These are phyloP conservation scores for Phialocephala sp. DNA, from an alignment of 2,329 filamentous ascomycete genomes.

Conservation along the genomic window DNA sequence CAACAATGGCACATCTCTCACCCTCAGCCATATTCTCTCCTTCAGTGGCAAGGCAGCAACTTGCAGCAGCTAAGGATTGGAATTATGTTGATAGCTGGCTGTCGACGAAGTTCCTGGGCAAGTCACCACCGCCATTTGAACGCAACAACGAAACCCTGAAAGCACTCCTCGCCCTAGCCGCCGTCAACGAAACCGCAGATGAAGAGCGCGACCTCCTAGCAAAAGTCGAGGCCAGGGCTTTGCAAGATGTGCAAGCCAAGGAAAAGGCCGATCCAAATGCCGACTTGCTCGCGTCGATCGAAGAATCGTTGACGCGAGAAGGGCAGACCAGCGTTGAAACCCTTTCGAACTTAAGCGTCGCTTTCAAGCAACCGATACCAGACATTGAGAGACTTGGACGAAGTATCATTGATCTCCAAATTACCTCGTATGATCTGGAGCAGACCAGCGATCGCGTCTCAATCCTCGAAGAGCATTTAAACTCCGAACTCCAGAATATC, in stretches of 20 bases:
- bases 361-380: conserved; percentile 50
- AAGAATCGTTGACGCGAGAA: conserved; percentile 59
- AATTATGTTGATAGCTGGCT: conserved; percentile 87
- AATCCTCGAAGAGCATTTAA: conserved; percentile 61
- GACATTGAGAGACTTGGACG: conserved; percentile 54
- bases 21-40: conserved; percentile 68
- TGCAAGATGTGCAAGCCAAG: conserved; percentile 58
- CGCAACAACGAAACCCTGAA: conserved; percentile 84
- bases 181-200: conserved; percentile 78
- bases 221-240: conserved; percentile 62
- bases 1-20: conserved; percentile 45
- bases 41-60: conserved; percentile 73
- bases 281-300: conserved; percentile 58
- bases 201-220: conserved; percentile 67
- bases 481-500: conserved; percentile 53
- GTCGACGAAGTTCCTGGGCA: conserved; percentile 68
- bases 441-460: conserved; percentile 61
- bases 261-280: conserved; percentile 42
- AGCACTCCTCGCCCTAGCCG: conserved; percentile 73
- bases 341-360: conserved; percentile 59
- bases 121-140: conserved; percentile 75
- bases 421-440: conserved; percentile 57
- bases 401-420: conserved; percentile 61
- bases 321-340: conserved; percentile 62
- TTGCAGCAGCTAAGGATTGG: conserved; percentile 89